Conservation (phyloP, 1,284 basidiomycete genomes). For the Polyporus tsugae region DNA sequence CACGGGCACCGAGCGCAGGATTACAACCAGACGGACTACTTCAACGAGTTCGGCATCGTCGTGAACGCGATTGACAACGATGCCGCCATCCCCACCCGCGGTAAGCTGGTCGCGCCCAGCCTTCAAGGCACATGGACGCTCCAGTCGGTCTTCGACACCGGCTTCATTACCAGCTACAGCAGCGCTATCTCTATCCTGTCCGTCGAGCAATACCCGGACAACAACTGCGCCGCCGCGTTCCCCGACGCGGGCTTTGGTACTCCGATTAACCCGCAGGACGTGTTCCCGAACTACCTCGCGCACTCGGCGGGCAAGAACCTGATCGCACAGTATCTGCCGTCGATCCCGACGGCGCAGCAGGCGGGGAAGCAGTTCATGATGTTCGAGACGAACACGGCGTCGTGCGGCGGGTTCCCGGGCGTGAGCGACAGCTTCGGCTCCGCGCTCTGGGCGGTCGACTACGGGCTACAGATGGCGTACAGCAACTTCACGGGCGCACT, state of each 20-base stretch:
- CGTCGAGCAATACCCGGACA: constrained; percentile 60
- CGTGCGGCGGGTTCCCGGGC: constrained; percentile 64
- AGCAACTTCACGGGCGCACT: constrained; percentile 64
- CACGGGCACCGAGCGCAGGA: constrained; percentile 45
- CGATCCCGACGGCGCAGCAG: constrained; percentile 51
- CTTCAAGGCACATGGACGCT: constrained; percentile 55
- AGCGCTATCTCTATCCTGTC: constrained; percentile 50
- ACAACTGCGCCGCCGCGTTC: constrained; percentile 69
- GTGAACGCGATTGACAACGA: constrained; percentile 50
- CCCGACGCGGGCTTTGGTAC: constrained; percentile 32
- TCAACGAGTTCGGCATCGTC: constrained; percentile 57
- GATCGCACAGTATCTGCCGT: constrained; percentile 57
- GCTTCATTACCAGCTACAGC: constrained; percentile 51
- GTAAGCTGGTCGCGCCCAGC: constrained; percentile 58
- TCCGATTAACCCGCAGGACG: constrained; percentile 53
- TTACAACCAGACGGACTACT: constrained; percentile 56
- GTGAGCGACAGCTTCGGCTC: constrained; percentile 69
- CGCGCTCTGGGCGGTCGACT: constrained; percentile 77
- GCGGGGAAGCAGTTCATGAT: constrained; percentile 55
- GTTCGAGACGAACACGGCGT: constrained; percentile 65
- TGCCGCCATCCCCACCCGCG: constrained; percentile 44
- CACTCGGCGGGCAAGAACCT: constrained; percentile 59
- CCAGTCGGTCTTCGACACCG: constrained; percentile 54
- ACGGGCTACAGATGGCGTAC: constrained; percentile 67
- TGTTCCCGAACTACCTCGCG: constrained; percentile 63